Percentiles rank a stretch among this genome's conserved stretches.
phyloP scores from a whole-genome alignment of 306 rosid species.

The Lagenaria siceraria region DNA sequence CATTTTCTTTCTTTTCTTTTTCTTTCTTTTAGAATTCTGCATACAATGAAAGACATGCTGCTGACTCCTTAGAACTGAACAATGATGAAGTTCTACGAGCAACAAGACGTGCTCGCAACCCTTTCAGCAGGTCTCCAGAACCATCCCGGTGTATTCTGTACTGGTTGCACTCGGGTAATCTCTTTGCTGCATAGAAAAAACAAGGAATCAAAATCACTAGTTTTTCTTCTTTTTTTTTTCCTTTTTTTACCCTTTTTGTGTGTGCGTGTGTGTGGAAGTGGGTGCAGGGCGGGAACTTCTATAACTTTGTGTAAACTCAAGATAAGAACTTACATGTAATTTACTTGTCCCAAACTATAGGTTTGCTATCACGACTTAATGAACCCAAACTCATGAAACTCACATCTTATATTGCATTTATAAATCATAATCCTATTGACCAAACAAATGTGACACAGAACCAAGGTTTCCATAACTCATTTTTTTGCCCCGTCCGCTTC shows the following conservation, averaged over 20 bases:
- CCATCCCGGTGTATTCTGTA: conserved; percentile 8
- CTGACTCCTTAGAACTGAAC: neutral
- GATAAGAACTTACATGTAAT: neutral
- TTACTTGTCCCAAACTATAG: neutral
- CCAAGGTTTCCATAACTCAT: neutral
- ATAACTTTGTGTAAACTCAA: neutral
- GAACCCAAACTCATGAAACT: neutral
- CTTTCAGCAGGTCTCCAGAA: conserved; percentile 7
- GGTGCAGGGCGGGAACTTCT: neutral
- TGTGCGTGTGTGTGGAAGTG: neutral
- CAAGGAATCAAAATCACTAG: neutral
- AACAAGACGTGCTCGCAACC: conserved; percentile 5
- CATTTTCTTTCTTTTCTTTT: neutral
- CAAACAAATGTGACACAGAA: neutral
- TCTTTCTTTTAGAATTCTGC: neutral
- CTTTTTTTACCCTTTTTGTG: neutral
- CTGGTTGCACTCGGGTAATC: conserved; percentile 10
- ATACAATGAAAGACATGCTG: neutral
- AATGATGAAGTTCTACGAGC: neutral
- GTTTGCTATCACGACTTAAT: too few species aligned
- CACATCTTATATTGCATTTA: neutral
- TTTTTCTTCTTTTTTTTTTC: too few species aligned
- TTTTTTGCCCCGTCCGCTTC: neutral
- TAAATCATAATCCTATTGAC: neutral
- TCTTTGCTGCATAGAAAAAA: conserved; percentile 3